Percentiles rank a stretch among this genome's conserved stretches.
These are phyloP conservation scores for sorghum (Sorghum bicolor) DNA, from an alignment of 176 grass and related monocot species.

Conservation along the genomic window DNA sequence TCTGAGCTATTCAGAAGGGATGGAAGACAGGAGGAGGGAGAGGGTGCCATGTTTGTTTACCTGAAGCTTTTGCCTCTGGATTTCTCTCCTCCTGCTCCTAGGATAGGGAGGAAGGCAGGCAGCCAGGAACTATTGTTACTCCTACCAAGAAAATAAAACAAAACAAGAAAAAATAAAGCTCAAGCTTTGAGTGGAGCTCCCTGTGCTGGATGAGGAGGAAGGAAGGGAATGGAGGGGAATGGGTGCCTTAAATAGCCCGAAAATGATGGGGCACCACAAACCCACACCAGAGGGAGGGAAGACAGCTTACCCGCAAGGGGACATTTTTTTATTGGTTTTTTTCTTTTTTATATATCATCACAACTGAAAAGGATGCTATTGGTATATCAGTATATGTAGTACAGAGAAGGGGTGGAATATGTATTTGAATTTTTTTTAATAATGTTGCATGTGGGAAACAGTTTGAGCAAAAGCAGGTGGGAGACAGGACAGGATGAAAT, in stretches of 20 bases:
- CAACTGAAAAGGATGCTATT: neutral
- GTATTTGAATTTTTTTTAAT: neutral
- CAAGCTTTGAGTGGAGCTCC: slow-evolving; percentile 24
- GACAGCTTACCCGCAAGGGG: slow-evolving; percentile 41
- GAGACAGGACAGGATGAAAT: slow-evolving; percentile 26
- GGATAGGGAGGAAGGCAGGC: neutral
- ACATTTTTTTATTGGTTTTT: slow-evolving; percentile 17
- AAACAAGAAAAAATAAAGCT: slow-evolving; percentile 36
- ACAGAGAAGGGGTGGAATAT: neutral
- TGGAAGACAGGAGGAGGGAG: neutral
- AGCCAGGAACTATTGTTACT: slow-evolving; percentile 35
- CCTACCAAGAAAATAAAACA: slow-evolving; percentile 48
- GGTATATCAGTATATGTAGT: neutral
- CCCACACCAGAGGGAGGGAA: neutral
- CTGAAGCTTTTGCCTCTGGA: slow-evolving; percentile 52
- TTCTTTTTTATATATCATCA: neutral
- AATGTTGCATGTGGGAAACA: slow-evolving; percentile 26
- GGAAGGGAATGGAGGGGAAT: slow-evolving; percentile 27
- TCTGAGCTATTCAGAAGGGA: neutral
- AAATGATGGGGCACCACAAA: slow-evolving; percentile 35
- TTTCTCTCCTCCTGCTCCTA: slow-evolving; percentile 13
- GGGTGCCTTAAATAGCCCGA: slow-evolving; percentile 53
- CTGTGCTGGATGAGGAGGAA: slow-evolving; percentile 45
- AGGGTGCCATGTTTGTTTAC: slow-evolving; percentile 15
- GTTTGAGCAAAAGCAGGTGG: slow-evolving; percentile 23